Base-by-base conservation (phyloP, 345 rosid species). In the Arabidopsis arenosa region DNA sequence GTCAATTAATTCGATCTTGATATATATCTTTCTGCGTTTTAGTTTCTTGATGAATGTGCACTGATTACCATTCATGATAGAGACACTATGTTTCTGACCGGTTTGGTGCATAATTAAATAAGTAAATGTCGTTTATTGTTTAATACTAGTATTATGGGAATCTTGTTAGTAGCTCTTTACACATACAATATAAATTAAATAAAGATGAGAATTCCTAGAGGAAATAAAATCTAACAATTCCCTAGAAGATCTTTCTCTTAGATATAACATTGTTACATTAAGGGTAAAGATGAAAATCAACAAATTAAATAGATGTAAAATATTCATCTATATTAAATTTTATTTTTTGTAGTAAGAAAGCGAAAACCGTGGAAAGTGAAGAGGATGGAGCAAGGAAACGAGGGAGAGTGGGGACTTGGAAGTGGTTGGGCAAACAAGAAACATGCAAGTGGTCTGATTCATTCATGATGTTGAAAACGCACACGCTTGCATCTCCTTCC, bases 361-460 rank as follows among this genome's bases (percentile, higher is more conserved):
- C 17, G 37, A 60, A 32, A 28, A 59, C 44, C 63, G 30, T 68
- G 56, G 18, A 69, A 69, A 76, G 64, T 52, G 69, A 68, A 68
- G 9, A 55, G 36, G 40, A 62, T 69, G 57, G 45, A 63, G 71
- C 70, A 68, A 40, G 63, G 60, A 52, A 68, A 75, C 62, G 61
- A 67, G 68, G 44, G 59, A 44, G 52, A 48, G 76, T 77, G 45
- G 70, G 70, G 63, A 53, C 75, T 32, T 75, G 63, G 65, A 63
- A 62, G 75, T 70, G 61, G 75, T 63, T 70, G 80, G 61, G 66
- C 76, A 70, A 70, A 63, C 75, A 63, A 60, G 62, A 75, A 60
- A 75, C 74, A 61, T 75, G 69, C 32, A 55, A 52, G 32, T 75
- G 66, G 51, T 57, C 80, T 17, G 43, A 64, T 56, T 63, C 59